phyloP scores from a whole-genome alignment of 2,329 filamentous ascomycete genomes.

The Chrysosporium queenslandicum region DNA sequence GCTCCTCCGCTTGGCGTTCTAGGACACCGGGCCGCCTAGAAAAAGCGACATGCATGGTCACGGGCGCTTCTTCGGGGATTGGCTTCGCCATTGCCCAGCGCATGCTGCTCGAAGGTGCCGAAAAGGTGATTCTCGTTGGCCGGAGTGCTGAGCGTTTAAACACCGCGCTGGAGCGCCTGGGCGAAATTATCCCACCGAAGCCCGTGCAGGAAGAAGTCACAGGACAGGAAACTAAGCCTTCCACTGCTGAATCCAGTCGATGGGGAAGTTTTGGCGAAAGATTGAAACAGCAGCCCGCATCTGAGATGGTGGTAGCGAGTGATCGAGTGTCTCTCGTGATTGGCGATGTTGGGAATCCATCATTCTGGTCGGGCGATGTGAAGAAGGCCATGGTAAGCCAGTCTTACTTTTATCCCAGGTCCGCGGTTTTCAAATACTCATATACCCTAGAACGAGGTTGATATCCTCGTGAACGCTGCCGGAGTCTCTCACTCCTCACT shows the following conservation, averaged over 20 bases:
- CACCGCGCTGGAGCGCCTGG: slow-evolving; percentile 26
- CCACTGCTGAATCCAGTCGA: not conserved
- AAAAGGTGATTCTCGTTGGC: slow-evolving; percentile 50
- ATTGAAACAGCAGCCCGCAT: not conserved
- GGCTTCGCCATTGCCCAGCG: slow-evolving; percentile 56
- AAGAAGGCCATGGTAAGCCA: slow-evolving; percentile 32
- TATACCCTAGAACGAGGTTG: slow-evolving; percentile 28
- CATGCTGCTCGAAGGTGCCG: slow-evolving; percentile 54
- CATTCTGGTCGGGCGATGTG: slow-evolving; percentile 26
- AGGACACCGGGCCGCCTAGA: slow-evolving; percentile 19
- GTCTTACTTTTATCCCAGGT: not conserved
- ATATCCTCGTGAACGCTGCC: slow-evolving; percentile 69
- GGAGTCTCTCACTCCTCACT: slow-evolving; percentile 59
- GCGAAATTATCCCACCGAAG: slow-evolving; percentile 10
- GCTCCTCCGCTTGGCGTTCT: not conserved
- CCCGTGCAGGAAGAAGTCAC: not conserved
- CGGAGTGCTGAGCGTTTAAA: slow-evolving; percentile 43
- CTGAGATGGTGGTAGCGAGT: not conserved
- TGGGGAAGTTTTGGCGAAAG: not conserved
- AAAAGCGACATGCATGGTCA: slow-evolving; percentile 45
- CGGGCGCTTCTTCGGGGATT: slow-evolving; percentile 62
- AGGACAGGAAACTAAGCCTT: not conserved
- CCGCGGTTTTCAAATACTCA: slow-evolving; percentile 1
- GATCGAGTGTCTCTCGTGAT: slow-evolving; percentile 21
- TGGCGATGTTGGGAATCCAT: slow-evolving; percentile 27